Percentiles rank a stretch among this genome's conserved stretches.
These are phyloP conservation scores for Neurospora cerealis DNA, from an alignment of 495 filamentous ascomycete genomes.

Conservation along the genomic window DNA sequence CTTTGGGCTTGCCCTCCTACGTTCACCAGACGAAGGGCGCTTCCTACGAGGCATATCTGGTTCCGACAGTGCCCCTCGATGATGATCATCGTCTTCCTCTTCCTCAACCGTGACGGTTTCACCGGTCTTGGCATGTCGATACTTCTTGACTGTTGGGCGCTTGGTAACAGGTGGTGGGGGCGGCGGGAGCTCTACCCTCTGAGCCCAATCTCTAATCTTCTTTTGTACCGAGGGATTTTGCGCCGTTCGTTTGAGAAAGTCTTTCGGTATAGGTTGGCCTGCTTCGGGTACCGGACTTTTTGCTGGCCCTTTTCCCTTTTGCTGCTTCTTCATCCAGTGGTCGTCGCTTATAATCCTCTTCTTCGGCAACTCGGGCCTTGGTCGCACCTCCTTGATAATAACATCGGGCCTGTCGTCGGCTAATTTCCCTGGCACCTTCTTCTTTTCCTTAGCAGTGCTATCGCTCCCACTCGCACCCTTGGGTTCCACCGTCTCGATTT, in stretches of 20 bases:
- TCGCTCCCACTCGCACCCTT: slow-evolving; percentile 14
- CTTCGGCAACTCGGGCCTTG: slow-evolving; percentile 39
- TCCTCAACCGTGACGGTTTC: slow-evolving; percentile 23
- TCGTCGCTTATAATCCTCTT: slow-evolving; percentile 75
- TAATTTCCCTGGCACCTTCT: slow-evolving; percentile 21
- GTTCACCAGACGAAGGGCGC: background rate
- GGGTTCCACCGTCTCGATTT: slow-evolving; percentile 10
- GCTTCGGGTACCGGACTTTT: slow-evolving; percentile 24
- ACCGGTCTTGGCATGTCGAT: slow-evolving; percentile 18
- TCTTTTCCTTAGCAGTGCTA: slow-evolving; percentile 14
- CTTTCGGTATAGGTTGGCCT: slow-evolving; percentile 37
- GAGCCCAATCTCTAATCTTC: slow-evolving; percentile 45
- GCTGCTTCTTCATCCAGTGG: slow-evolving; percentile 56
- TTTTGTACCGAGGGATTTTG: slow-evolving; percentile 39
- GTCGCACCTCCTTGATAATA: slow-evolving; percentile 2
- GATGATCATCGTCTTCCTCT: slow-evolving; percentile 1
- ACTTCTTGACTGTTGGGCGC: slow-evolving; percentile 10
- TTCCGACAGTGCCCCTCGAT: slow-evolving; percentile 7
- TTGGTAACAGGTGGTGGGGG: slow-evolving; percentile 1
- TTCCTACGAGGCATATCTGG: background rate
- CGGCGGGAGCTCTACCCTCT: slow-evolving; percentile 30
- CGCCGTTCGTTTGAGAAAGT: slow-evolving; percentile 37
- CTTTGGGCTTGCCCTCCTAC: background rate
- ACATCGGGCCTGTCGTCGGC: slow-evolving; percentile 1
- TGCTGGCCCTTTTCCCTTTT: slow-evolving; percentile 26